Base-by-base conservation (phyloP, 176 grass and related monocot genomes). In the Chloris gayana region DNA sequence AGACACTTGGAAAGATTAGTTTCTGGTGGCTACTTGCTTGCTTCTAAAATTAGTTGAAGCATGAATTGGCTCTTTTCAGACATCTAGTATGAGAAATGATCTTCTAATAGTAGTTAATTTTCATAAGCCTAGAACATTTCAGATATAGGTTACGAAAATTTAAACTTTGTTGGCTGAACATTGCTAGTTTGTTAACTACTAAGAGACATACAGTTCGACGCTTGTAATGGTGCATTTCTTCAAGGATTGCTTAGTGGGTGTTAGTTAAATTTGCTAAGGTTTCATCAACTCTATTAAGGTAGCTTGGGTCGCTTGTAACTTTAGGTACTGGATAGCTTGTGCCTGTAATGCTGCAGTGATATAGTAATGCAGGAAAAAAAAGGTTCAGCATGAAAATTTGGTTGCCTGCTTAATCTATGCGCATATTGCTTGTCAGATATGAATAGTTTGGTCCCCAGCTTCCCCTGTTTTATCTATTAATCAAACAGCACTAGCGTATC, bases 181-280 rank as follows among this genome's bases (percentile, higher is more conserved):
- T 11, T 39, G 31, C 39, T 69, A 3, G 3, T 13, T 25, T 74
- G 19, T 74, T 33, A 39, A 6, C 41, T 76, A 10, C 27, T 50
- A 8, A 7, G n/a, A 32, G 26, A 46, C 10, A 30, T 14, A 26
- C n/a, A 62, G 14, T 69, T 7, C n/a, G 69, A 7, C 38, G 6
- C 51, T 67, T 88, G 50, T 88, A 61, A 31, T 68, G 21, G 19
- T 32, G 14, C 32, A 61, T 26, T 62, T 79, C 69, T 53, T 69
- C 32, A 19, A 57, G 10, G 2, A n/a, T 74, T 35, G 35, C 37
- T 8, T 37, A 65, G 7, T 69, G 26, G 18, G 14, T 6, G 45
- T 39, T 35, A 19, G 30, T 18, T 37, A 49, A 9, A 18, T 46
- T 3, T 74, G 35, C 56, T 57, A 56, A 6, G 2, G 19, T 66